These are phyloP conservation scores for Paecilomyces fulvus DNA, from an alignment of 2,329 filamentous ascomycete genomes.

Conservation along the genomic window DNA sequence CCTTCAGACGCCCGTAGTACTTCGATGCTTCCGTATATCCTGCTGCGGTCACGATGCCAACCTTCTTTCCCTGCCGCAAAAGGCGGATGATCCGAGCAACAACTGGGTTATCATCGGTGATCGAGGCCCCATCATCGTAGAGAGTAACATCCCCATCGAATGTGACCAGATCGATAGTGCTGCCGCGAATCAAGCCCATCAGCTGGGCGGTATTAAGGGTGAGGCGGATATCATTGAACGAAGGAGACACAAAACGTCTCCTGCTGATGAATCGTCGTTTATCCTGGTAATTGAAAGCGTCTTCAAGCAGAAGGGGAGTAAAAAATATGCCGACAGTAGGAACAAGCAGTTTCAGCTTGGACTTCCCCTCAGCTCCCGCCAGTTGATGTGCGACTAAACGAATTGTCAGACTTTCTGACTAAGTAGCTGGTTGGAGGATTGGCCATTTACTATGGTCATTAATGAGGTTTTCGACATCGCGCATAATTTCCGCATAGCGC, in stretches of 20 bases:
- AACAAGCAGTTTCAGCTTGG: conserved; percentile 86
- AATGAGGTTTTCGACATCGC: conserved; percentile 84
- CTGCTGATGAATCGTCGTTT: conserved; percentile 76
- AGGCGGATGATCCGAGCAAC: conserved; percentile 63
- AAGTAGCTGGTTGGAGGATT: neutral
- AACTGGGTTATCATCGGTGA: conserved; percentile 67
- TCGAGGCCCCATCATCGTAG: conserved; percentile 78
- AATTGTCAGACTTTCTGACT: conserved; percentile 2
- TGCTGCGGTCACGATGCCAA: conserved; percentile 94
- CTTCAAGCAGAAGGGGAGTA: conserved; percentile 74
- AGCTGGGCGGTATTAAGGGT: conserved; percentile 92
- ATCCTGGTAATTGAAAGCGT: conserved; percentile 89
- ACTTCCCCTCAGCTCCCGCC: conserved; percentile 57
- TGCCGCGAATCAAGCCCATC: conserved; percentile 72
- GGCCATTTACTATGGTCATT: conserved; percentile 71
- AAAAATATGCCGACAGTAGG: conserved; percentile 91
- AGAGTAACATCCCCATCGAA: conserved; percentile 98
- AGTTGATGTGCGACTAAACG: conserved; percentile 61
- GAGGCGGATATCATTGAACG: conserved; percentile 91
- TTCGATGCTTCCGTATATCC: conserved; percentile 81
- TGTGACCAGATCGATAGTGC: conserved; percentile 72
- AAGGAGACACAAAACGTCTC: conserved; percentile 85
- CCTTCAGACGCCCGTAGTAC: conserved; percentile 81
- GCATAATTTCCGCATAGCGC: conserved; percentile 90
- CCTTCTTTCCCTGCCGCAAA: conserved; percentile 66